These are phyloP conservation scores for Ogataea chonburiensis DNA, from an alignment of 805 yeast genomes.

Conservation along the genomic window DNA sequence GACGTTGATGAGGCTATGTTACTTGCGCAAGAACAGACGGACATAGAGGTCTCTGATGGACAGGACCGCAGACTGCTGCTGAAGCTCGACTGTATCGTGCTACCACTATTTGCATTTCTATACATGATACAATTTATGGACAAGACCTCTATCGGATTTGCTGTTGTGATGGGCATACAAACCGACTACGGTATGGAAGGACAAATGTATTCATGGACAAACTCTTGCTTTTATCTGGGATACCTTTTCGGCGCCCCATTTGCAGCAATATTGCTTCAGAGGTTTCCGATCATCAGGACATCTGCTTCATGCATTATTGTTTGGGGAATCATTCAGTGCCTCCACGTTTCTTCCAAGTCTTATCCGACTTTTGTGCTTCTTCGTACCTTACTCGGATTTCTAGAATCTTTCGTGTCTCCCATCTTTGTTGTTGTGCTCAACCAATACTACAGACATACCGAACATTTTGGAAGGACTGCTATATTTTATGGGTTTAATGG, in stretches of 20 bases:
- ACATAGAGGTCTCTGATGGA: conserved; percentile 10
- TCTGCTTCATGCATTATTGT: conserved; percentile 34
- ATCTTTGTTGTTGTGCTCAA: conserved; percentile 50
- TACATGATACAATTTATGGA: conserved; percentile 26
- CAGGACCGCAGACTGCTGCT: conserved; percentile 18
- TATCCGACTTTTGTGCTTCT: conserved; percentile 43
- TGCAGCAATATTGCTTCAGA: conserved; percentile 42
- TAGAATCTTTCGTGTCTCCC: conserved; percentile 57
- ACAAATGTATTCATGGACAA: conserved; percentile 45
- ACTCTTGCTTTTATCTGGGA: conserved; percentile 52
- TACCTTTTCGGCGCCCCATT: conserved; percentile 42
- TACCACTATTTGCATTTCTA: conserved; percentile 24
- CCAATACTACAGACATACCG: conserved; percentile 49
- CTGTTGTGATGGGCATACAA: conserved; percentile 46
- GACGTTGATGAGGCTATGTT: conserved; percentile 16
- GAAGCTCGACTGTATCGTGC: conserved; percentile 21
- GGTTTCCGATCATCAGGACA: conserved; percentile 40
- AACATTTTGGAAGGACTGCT: conserved; percentile 42
- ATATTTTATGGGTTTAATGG: conserved; percentile 40
- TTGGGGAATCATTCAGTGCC: conserved; percentile 45
- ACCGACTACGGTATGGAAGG: conserved; percentile 49
- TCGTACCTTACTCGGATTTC: conserved; percentile 48
- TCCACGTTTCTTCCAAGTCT: conserved; percentile 42
- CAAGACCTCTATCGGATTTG: conserved; percentile 25
- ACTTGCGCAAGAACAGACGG: conserved; percentile 15